phyloP scores from a whole-genome alignment of 1,284 basidiomycete genomes.

The Fomitiporia mediterranea region DNA sequence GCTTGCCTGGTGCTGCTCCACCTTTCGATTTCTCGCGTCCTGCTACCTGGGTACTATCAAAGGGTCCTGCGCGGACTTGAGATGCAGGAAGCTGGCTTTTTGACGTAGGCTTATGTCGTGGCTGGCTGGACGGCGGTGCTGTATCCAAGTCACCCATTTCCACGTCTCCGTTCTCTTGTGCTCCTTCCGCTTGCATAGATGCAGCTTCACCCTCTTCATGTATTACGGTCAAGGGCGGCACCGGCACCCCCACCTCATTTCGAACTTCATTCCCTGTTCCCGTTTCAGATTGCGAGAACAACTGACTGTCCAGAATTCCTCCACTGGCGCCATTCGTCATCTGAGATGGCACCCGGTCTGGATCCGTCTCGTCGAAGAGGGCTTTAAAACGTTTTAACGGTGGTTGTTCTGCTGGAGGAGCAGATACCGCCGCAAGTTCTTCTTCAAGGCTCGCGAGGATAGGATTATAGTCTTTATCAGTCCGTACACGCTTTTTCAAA shows the following conservation, averaged over 20 bases:
- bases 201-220: slow-evolving; percentile 50
- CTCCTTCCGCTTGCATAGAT: slow-evolving; percentile 13
- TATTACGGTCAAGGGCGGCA: slow-evolving; percentile 34
- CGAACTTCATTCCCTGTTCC: slow-evolving; percentile 22
- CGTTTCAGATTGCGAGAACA: slow-evolving; percentile 19
- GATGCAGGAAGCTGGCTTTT: slow-evolving; percentile 16
- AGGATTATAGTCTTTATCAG: slow-evolving; percentile 11
- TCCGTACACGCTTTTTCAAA: slow-evolving; percentile 16
- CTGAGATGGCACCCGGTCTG: slow-evolving; percentile 33
- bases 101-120: slow-evolving; percentile 13
- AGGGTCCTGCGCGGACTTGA: background rate
- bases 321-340: background rate
- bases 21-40: slow-evolving; percentile 8
- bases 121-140: slow-evolving; percentile 5
- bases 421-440: slow-evolving; percentile 9
- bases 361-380: slow-evolving; percentile 63
- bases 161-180: slow-evolving; percentile 31
- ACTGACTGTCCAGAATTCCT: slow-evolving; percentile 19
- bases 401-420: slow-evolving; percentile 37
- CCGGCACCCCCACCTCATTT: slow-evolving; percentile 20
- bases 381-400: slow-evolving; percentile 65
- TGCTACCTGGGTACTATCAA: slow-evolving; percentile 4
- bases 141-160: slow-evolving; percentile 35
- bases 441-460: slow-evolving; percentile 17
- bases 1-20: slow-evolving; percentile 44